Evolutionary conservation across 169 alveolate genomes (phyloP).

Genomic region (Eimeria mitis): DNA sequence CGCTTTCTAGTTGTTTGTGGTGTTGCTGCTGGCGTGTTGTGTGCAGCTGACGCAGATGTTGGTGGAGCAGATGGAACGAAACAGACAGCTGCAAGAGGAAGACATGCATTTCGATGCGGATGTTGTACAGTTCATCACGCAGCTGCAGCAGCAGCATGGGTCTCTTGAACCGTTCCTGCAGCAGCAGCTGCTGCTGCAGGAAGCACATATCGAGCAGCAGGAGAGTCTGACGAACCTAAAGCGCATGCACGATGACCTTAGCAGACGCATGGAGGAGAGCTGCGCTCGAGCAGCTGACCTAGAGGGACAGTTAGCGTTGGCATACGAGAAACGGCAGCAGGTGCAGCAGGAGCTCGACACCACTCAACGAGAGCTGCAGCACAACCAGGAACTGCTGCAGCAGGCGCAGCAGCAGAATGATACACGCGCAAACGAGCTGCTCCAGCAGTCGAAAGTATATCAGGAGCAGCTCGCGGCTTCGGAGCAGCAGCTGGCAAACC

Average conservation of each 20-base stretch:
- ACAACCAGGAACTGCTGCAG: not conserved
- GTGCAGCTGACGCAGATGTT: slow-evolving; percentile 71
- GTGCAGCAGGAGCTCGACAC: slow-evolving; percentile 19
- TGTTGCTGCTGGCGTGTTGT: slow-evolving; percentile 2
- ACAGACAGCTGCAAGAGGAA: slow-evolving; percentile 61
- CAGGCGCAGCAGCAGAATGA: slow-evolving; percentile 10
- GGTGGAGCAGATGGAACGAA: slow-evolving; percentile 54
- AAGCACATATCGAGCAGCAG: slow-evolving; percentile 24
- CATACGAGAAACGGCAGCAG: slow-evolving; percentile 13
- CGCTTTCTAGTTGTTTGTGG: not conserved
- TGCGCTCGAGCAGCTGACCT: slow-evolving; percentile 37
- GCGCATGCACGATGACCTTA: slow-evolving; percentile 58
- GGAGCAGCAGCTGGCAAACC: slow-evolving; percentile 14
- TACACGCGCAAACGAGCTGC: not conserved
- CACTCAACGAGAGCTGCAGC: not conserved
- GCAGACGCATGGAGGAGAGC: slow-evolving; percentile 58
- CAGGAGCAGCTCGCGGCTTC: slow-evolving; percentile 12
- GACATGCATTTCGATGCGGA: slow-evolving; percentile 72
- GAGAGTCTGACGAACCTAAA: slow-evolving; percentile 25
- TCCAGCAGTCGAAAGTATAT: not conserved
- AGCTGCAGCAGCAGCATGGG: slow-evolving; percentile 74
- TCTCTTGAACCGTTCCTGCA: slow-evolving; percentile 55
- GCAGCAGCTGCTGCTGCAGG: slow-evolving; percentile 63
- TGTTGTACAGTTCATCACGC: slow-evolving; percentile 36
- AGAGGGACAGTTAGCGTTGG: slow-evolving; percentile 17